A percentile compares a stretch with the other conserved stretches of the same genome.
These are phyloP conservation scores for Aspergillus sclerotialis DNA, from an alignment of 2,329 filamentous ascomycete species.

Conservation along the genomic window DNA sequence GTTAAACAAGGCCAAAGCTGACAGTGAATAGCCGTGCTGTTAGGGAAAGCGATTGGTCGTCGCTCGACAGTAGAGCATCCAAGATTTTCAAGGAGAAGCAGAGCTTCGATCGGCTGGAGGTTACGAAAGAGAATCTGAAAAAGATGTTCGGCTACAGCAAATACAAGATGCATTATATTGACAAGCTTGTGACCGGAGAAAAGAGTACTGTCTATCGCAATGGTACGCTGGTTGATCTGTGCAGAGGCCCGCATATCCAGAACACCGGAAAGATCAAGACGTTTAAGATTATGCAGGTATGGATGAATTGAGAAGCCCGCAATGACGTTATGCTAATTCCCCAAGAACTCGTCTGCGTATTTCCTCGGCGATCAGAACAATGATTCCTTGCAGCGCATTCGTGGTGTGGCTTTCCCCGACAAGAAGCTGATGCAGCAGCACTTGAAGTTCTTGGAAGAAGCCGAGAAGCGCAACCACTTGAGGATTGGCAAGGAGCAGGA, in stretches of 20 bases:
- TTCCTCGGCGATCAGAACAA: constrained; percentile 92
- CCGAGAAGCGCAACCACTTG: constrained; percentile 93
- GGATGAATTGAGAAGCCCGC: no score
- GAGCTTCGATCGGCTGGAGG: constrained; percentile 79
- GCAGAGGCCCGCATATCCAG: constrained; percentile 88
- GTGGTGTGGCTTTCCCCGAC: constrained; percentile 93
- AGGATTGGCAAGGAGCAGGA: constrained; percentile 94
- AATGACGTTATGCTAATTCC: no score
- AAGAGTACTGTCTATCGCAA: constrained; percentile 92
- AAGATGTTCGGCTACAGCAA: constrained; percentile 98
- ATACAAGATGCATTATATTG: constrained; percentile 97
- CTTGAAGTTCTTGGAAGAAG: constrained; percentile 91
- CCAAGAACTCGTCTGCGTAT: constrained; percentile 71
- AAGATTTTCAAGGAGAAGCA: constrained; percentile 96
- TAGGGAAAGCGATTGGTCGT: constrained; percentile 71
- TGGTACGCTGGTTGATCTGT: constrained; percentile 89
- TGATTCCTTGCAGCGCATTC: constrained; percentile 92
- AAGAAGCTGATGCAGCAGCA: constrained; percentile 93
- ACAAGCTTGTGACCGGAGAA: constrained; percentile 85
- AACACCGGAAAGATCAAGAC: constrained; percentile 91
- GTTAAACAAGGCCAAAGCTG: constrained; percentile 9
- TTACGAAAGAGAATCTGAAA: constrained; percentile 83
- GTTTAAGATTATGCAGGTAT: constrained; percentile 80
- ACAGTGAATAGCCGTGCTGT: constrained; percentile 50
- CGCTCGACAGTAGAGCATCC: constrained; percentile 70